A percentile compares a stretch with the other conserved stretches of the same genome.
Conservation (phyloP, 306 rosid species). For the Gynostemma pentaphyllum region DNA sequence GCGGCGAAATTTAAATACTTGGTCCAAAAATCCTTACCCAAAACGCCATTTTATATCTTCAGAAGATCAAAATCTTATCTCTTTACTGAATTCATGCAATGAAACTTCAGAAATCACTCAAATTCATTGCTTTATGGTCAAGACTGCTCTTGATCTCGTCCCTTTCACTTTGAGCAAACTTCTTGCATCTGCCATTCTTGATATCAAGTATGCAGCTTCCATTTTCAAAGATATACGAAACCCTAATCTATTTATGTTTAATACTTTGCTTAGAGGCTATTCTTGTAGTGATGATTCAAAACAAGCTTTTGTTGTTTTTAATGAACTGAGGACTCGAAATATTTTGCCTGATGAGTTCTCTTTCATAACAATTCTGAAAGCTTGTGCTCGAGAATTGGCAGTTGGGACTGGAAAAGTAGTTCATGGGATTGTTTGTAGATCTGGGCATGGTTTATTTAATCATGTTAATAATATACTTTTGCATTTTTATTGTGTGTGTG, state of each 20-base stretch:
- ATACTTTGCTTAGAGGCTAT: slow-evolving; percentile 58
- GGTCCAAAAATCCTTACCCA: not conserved
- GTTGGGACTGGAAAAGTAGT: slow-evolving; percentile 39
- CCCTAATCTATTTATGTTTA: slow-evolving; percentile 63
- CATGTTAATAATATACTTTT: slow-evolving; percentile 43
- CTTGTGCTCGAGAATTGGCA: slow-evolving; percentile 37
- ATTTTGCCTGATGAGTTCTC: slow-evolving; percentile 40
- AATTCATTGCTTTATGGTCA: slow-evolving; percentile 45
- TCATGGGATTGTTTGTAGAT: slow-evolving; percentile 45
- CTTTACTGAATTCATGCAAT: slow-evolving; percentile 33
- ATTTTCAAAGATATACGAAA: slow-evolving; percentile 33
- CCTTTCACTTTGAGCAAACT: slow-evolving; percentile 57
- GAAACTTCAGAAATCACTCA: slow-evolving; percentile 29
- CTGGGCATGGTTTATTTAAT: slow-evolving; percentile 37
- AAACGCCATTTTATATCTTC: not conserved
- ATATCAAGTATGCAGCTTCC: slow-evolving; percentile 46
- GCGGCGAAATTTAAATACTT: not conserved
- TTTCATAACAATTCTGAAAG: slow-evolving; percentile 35
- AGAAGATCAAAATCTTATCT: slow-evolving; percentile 9
- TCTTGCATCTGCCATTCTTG: slow-evolving; percentile 35
- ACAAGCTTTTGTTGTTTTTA: slow-evolving; percentile 44
- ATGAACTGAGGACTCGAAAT: slow-evolving; percentile 25
- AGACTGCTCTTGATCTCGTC: slow-evolving; percentile 26
- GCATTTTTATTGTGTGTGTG: slow-evolving; percentile 37
- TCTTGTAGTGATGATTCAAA: slow-evolving; percentile 27